Conservation (phyloP, 2,329 filamentous ascomycete genomes). For the Pseudocercospora musae region DNA sequence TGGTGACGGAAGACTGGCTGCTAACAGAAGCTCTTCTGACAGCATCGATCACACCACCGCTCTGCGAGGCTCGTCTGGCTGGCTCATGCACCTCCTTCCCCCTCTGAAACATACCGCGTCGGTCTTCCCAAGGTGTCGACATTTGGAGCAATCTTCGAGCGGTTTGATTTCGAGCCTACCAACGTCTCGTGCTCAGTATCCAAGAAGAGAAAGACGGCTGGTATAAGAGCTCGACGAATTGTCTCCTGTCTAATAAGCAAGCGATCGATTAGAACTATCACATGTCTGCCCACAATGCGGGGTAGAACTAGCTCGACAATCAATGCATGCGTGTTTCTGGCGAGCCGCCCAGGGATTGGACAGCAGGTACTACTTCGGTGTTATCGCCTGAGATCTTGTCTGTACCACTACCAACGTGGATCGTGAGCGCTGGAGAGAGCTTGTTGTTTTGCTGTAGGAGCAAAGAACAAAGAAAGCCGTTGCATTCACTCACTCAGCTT, state of each 20-base stretch:
- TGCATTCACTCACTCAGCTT: neutral
- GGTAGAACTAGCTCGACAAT: constrained; percentile 16
- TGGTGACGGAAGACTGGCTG: constrained; percentile 24
- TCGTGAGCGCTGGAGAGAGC: neutral
- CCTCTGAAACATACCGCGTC: constrained; percentile 34
- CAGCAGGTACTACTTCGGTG: constrained; percentile 9
- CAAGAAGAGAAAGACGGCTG: neutral
- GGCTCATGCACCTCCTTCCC: constrained; percentile 36
- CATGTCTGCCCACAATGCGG: constrained; percentile 12
- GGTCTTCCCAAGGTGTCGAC: constrained; percentile 30
- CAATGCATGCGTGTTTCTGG: constrained; percentile 2
- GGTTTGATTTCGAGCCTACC: neutral
- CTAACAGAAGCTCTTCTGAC: constrained; percentile 28
- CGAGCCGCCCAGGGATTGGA: constrained; percentile 1
- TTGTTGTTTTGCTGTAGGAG: neutral
- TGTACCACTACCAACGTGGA: neutral
- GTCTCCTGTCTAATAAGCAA: constrained; percentile 9
- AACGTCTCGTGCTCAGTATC: constrained; percentile 9
- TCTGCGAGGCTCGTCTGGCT: constrained; percentile 16
- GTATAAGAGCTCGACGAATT: neutral
- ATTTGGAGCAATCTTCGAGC: constrained; percentile 6
- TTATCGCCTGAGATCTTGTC: neutral
- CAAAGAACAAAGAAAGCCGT: neutral
- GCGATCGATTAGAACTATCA: neutral
- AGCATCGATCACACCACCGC: constrained; percentile 26